Percentiles rank a stretch among this genome's conserved stretches.
Conservation (phyloP, 306 rosid species). For the Cicer yamashitae region DNA sequence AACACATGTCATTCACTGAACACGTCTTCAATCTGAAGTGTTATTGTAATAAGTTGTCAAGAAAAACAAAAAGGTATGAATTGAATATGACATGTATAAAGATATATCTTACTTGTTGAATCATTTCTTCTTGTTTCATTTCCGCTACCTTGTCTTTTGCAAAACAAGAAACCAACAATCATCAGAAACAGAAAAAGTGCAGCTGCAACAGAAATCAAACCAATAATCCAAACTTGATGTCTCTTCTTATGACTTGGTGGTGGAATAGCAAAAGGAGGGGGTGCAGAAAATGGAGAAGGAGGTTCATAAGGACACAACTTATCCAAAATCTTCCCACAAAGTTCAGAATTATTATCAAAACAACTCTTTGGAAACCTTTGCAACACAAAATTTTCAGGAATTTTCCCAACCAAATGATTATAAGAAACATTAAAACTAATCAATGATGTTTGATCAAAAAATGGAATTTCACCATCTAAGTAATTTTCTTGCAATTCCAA, state of each 20-base stretch:
- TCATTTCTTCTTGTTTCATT: slow-evolving; percentile 47
- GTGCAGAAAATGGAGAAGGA: slow-evolving; percentile 32
- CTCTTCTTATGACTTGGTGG: slow-evolving; percentile 47
- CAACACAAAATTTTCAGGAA: slow-evolving; percentile 63
- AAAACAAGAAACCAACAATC: slow-evolving; percentile 49
- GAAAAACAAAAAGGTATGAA: slow-evolving; percentile 25
- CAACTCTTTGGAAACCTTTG: slow-evolving; percentile 57
- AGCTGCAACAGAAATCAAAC: slow-evolving; percentile 51
- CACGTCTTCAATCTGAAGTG: no score
- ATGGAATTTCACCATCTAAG: slow-evolving; percentile 58
- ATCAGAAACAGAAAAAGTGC: slow-evolving; percentile 44
- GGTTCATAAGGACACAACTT: slow-evolving; percentile 49
- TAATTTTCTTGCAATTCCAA: slow-evolving; percentile 61
- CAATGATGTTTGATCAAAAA: slow-evolving; percentile 65
- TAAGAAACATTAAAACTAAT: slow-evolving; percentile 61
- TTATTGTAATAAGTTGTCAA: neutral
- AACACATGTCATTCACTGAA: no score
- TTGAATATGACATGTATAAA: neutral
- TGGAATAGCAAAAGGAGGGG: slow-evolving; percentile 25
- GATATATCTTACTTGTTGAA: slow-evolving; percentile 49
- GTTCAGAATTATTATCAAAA: slow-evolving; percentile 56
- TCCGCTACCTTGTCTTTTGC: slow-evolving; percentile 32
- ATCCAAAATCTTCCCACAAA: slow-evolving; percentile 70
- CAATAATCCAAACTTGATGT: slow-evolving; percentile 46
- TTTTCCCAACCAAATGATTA: slow-evolving; percentile 61